Percentiles rank a stretch among this genome's conserved stretches.
Evolutionary conservation across 1,284 basidiomycete species (phyloP).

Genomic region (Kwoniella shivajii): DNA sequence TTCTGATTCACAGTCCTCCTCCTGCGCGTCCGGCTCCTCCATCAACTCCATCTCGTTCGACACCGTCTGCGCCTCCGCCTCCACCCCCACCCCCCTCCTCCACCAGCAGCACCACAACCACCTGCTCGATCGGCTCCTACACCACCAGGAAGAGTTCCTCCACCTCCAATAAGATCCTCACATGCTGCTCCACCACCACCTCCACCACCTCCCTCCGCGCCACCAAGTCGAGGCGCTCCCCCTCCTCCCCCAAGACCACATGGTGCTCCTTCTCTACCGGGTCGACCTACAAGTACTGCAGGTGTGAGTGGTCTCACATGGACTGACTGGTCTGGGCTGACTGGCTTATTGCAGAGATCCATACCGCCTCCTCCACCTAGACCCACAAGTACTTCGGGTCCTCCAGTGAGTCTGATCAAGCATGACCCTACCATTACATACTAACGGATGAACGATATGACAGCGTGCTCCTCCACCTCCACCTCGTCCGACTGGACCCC

Average conservation of each 20-base stretch:
- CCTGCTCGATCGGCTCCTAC: constrained; percentile 43
- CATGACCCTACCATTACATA: not conserved
- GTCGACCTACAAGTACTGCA: constrained; percentile 43
- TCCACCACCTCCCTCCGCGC: constrained; percentile 44
- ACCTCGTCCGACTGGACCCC: constrained; percentile 48
- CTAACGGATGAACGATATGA: not conserved
- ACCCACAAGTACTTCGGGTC: constrained; percentile 53
- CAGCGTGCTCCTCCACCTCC: constrained; percentile 50
- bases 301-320: constrained; percentile 21
- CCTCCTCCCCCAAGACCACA: constrained; percentile 50
- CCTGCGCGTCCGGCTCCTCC: constrained; percentile 12
- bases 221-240: constrained; percentile 26
- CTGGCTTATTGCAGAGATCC: constrained; percentile 13
- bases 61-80: constrained; percentile 69
- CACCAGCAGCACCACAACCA: constrained; percentile 15
- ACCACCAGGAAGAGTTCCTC: constrained; percentile 28
- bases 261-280: constrained; percentile 45
- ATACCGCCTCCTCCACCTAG: constrained; percentile 51
- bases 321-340: not conserved
- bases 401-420: constrained; percentile 34
- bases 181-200: constrained; percentile 47
- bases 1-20: not conserved
- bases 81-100: constrained; percentile 58
- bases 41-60: constrained; percentile 64
- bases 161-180: constrained; percentile 18